These are phyloP conservation scores for Cryphonectria japonica DNA, from an alignment of 2,329 filamentous ascomycete species.

Conservation along the genomic window DNA sequence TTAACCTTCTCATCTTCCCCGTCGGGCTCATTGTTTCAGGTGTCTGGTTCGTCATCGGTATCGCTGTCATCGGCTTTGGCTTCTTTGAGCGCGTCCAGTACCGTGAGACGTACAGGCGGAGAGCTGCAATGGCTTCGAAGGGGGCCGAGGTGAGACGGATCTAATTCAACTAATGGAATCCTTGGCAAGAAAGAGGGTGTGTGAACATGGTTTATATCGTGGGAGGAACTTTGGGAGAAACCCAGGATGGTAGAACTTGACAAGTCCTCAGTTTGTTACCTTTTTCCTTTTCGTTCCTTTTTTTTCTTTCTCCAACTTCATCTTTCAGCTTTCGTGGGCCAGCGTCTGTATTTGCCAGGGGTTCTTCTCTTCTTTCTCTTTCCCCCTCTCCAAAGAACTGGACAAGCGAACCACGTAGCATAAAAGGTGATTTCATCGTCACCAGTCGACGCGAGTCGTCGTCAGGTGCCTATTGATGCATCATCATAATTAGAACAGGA, in stretches of 20 bases:
- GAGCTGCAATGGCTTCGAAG: conserved; percentile 49
- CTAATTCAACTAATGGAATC: conserved; percentile 30
- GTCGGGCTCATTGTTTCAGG: conserved; percentile 69
- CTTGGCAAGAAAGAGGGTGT: background rate
- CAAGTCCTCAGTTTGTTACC: background rate
- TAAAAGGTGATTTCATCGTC: background rate
- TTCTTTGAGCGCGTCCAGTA: conserved; percentile 70
- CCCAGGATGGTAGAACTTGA: background rate
- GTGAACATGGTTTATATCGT: background rate
- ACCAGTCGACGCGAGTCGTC: background rate
- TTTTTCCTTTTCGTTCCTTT: background rate
- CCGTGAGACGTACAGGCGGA: conserved; percentile 63
- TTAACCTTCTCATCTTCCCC: conserved; percentile 70
- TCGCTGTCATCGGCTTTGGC: conserved; percentile 63
- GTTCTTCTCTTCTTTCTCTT: no score
- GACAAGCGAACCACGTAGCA: background rate
- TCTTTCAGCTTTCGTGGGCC: conserved; percentile 3
- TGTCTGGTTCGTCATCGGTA: conserved; percentile 62
- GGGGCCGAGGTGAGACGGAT: conserved; percentile 35
- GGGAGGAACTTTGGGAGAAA: background rate
- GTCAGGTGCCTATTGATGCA: conserved; percentile 10
- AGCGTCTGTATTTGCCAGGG: background rate
- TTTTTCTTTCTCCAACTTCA: background rate
- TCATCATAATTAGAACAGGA: conserved; percentile 27
- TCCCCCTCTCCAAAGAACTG: background rate